Evolutionary conservation across 2,329 filamentous ascomycete genomes (phyloP), one percentile per base, ranked within the genome.

Genomic region (Fonsecaea monophora): DNA sequence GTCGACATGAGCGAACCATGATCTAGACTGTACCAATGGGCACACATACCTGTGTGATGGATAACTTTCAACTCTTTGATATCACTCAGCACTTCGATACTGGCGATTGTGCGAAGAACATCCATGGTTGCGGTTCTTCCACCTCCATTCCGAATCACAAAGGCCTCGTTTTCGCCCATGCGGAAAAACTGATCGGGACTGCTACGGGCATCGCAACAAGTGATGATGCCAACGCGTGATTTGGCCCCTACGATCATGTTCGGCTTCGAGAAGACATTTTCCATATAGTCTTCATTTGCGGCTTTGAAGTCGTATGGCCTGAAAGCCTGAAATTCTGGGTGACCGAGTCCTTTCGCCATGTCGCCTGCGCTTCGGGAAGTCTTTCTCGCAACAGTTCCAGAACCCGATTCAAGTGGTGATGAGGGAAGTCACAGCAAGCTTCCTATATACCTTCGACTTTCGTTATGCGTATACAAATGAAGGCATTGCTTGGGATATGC

Each of bases 221-320:
- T 60, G 62, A 65, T 65, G 10, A 65, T 65, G 1, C 62, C 62
- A 18, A 60, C 55, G 12, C 62, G 62, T 18, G 62, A 65, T 34
- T 80, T 0, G 70, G 80, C 37, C 75, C 75, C 40, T 80, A 83
- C 58, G 72, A 82, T 45, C 80, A 80, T 62, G 34, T 60, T 42
- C 21, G 38, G 18, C 12, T 37, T 42, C 6, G 21, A 15, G 62
- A 65, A 65, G 32, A 45, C 25, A 30, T 55, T 60, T 34, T 42
- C 25, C 10, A 53, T 48, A 35, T 65, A 65, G 25, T 60, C 42
- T 35, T 60, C 48, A 37, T 60, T 65, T 21, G 55, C 55, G 1
- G 62, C 45, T 48, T 59, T 60, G 62, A 65, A 65, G 30, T 65
- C 62, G 45, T 54, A 65, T 3, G 62, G 54, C 18, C 12, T 40